A percentile compares a stretch with the other conserved stretches of the same genome.
phyloP scores from a whole-genome alignment of 139 green algal genomes.

The Choricystis sp. region DNA sequence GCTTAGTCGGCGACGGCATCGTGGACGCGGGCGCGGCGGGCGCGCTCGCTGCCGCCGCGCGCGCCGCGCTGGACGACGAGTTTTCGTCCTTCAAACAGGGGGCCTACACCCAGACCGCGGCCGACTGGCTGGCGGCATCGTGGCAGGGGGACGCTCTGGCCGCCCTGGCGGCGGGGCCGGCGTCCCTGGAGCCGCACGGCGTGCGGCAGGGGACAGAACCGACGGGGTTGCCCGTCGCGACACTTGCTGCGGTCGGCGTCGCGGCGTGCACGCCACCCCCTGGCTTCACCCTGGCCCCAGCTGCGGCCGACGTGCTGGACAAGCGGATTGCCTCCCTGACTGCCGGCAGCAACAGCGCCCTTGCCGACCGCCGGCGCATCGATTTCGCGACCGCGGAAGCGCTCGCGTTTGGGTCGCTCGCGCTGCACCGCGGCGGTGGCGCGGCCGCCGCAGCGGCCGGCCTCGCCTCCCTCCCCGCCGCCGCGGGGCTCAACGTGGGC shows the following conservation, averaged over 20 bases:
- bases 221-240: slow-evolving; percentile 36
- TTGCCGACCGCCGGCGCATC: slow-evolving; percentile 14
- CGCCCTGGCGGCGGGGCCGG: background rate
- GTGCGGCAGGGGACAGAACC: slow-evolving; percentile 20
- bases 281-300: slow-evolving; percentile 18
- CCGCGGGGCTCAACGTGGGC: slow-evolving; percentile 27
- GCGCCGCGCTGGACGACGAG: slow-evolving; percentile 7
- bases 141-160: slow-evolving; percentile 44
- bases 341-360: too few species aligned
- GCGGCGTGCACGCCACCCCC: slow-evolving; percentile 10
- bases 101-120: slow-evolving; percentile 22
- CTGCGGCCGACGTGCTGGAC: background rate
- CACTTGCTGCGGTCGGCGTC: slow-evolving; percentile 39
- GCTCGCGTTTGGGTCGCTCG: slow-evolving; percentile 54
- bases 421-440: slow-evolving; percentile 12
- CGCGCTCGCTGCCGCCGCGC: slow-evolving; percentile 5
- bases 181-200: slow-evolving; percentile 3
- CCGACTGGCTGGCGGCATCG: slow-evolving; percentile 23
- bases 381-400: slow-evolving; percentile 60
- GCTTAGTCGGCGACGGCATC: background rate
- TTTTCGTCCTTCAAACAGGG: slow-evolving; percentile 16
- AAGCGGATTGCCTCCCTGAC: background rate
- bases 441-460: background rate
- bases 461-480: background rate
- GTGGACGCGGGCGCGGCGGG: background rate